Evolutionary conservation across 139 green algal species (phyloP), one percentile per base, ranked within the genome.

Genomic region (Dunaliella primolecta): DNA sequence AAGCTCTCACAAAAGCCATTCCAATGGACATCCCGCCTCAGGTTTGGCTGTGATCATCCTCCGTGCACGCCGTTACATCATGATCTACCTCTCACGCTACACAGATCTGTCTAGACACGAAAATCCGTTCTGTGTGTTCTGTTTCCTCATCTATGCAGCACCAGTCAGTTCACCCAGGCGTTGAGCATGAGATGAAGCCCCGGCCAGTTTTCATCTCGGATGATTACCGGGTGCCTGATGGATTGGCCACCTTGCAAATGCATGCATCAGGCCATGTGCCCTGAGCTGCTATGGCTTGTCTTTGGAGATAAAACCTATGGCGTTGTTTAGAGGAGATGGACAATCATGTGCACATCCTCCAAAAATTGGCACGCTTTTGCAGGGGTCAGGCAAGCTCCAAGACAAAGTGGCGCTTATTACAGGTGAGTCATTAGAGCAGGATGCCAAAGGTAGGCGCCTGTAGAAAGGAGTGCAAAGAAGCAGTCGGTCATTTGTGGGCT

Each of bases 181-280:
- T 77, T 33, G 87, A 90, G 74, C 75, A 46, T n/a, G 84, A 86
- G 33, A 90, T 90, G 87, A 79, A 74, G 76, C 84, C 82, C n/a
- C 87, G 86, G 86, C 88, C 88, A 1, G 79, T 86, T 36, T 86
- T 86, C 88, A 91, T 91, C 82, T 70, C 82, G 7, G 88, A 89
- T 31, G 81, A 31, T 1, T 91, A 91, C 78, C 84, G 86, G 80
- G 88, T 81, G 46, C 46, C n/a, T n/a, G n/a, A n/a, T n/a, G n/a
- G n/a, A n/a, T n/a, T n/a, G n/a, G n/a, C n/a, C n/a, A n/a, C n/a
- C n/a, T n/a, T n/a, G n/a, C n/a, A n/a, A n/a, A n/a, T n/a, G n/a
- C n/a, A n/a, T n/a, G n/a, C n/a, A n/a, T n/a, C n/a, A n/a, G n/a
- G n/a, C n/a, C n/a, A n/a, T n/a, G n/a, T n/a, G n/a, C n/a, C n/a